Evolutionary conservation across 2,329 filamentous ascomycete genomes (phyloP), one percentile per base, ranked within the genome.

Genomic region (Mycosphaerella sp.): DNA sequence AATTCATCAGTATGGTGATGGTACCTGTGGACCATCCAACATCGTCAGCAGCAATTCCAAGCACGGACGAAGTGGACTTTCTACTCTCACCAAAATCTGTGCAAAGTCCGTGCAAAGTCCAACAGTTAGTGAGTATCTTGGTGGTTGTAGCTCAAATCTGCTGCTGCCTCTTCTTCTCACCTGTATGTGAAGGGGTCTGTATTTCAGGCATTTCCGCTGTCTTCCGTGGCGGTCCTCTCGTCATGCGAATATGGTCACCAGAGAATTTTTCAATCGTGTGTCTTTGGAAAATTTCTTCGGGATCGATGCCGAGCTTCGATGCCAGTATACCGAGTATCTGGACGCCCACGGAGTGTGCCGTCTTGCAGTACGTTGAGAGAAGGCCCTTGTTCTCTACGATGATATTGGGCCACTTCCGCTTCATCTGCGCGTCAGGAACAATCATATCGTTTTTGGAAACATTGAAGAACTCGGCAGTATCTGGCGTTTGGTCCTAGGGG

Each of bases 391-490:
- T 56, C 4, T 62, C 56, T 46, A 66, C 51, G 29, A 70, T 55
- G 8, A 58, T 46, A 21, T 58, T 29, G 1, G 66, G 66, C 65
- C 65, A 68, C 40, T 47, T 34, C 21, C 62, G 58, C n/a, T 40
- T 45, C 66, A 67, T 67, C 23, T 63, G 9, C 23, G 67, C 56
- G 2, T 67, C 67, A 3, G 74, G 48, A 21, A 67, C 67, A n/a
- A 80, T 63, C 48, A 80, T 73, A 51, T 80, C 77, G 61, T 81
- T 76, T 68, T 80, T 80, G 39, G 74, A 49, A 32, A 80, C 74
- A 64, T 80, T 80, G 65, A 80, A 80, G 58, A 81, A 80, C 58
- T 81, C 78, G 51, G 78, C 78, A n/a, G 74, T 70, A 59, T 81
- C 79, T 36, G 69, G 65, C 7, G 76, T 79, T 4, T 77, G 77